These are phyloP conservation scores for Gonium pectorale DNA, from an alignment of 139 green algal species.

Conservation along the genomic window DNA sequence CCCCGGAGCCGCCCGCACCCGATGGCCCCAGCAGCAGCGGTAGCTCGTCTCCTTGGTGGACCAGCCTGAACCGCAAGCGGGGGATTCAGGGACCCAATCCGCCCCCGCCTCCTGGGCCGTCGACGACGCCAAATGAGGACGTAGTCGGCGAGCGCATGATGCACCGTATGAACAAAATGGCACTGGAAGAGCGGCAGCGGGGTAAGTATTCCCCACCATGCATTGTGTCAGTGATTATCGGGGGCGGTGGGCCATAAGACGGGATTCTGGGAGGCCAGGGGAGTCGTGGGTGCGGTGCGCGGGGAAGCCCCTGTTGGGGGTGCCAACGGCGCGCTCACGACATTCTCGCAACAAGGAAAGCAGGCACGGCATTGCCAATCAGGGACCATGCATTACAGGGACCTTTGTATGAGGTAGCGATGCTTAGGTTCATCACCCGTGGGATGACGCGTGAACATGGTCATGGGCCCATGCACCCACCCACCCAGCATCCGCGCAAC, in stretches of 20 bases:
- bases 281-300: too few species aligned
- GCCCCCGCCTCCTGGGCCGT: neutral
- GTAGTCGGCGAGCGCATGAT: neutral
- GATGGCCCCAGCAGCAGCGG: too few species aligned
- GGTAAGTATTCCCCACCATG: neutral
- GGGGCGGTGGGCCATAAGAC: too few species aligned
- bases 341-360: neutral
- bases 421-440: too few species aligned
- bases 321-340: neutral
- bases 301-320: neutral
- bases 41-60: neutral
- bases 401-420: too few species aligned
- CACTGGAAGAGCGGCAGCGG: slow-evolving; percentile 46
- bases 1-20: too few species aligned
- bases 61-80: neutral
- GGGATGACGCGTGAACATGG: too few species aligned
- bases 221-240: neutral
- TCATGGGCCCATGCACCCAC: too few species aligned
- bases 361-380: neutral
- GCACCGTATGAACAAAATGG: slow-evolving; percentile 23
- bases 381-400: too few species aligned
- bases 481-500: too few species aligned
- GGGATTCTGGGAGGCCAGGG: too few species aligned
- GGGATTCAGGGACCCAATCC: neutral
- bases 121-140: neutral